A percentile compares a stretch with the other conserved stretches of the same genome.
phyloP scores from a whole-genome alignment of 371 early-diverging fungal genomes.

The Dipsacomyces acuminosporus region DNA sequence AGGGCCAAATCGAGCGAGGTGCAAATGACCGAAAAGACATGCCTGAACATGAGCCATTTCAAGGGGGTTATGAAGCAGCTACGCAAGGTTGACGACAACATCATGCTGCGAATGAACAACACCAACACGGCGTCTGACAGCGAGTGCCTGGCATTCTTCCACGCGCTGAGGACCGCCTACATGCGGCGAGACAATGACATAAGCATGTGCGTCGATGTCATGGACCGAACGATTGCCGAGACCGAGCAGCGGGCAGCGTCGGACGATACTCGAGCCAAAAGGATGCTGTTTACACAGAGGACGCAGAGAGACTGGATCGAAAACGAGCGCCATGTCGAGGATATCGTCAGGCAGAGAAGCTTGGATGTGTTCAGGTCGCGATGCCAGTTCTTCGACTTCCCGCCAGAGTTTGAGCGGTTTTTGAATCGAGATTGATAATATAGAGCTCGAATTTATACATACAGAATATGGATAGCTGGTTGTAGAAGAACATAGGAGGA shows the following conservation, averaged over 20 bases:
- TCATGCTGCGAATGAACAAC: slow-evolving; percentile 68
- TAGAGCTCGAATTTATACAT: slow-evolving; percentile 16
- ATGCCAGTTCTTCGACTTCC: slow-evolving; percentile 55
- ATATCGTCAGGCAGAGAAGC: slow-evolving; percentile 66
- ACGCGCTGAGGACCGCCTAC: slow-evolving; percentile 62
- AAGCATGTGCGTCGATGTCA: slow-evolving; percentile 63
- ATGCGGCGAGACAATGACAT: slow-evolving; percentile 63
- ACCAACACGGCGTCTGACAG: slow-evolving; percentile 63
- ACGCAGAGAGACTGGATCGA: slow-evolving; percentile 63
- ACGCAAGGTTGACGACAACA: slow-evolving; percentile 76
- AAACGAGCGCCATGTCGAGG: slow-evolving; percentile 66
- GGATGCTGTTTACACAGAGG: slow-evolving; percentile 9
- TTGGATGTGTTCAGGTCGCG: slow-evolving; percentile 59
- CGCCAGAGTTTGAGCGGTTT: slow-evolving; percentile 51
- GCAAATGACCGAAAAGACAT: slow-evolving; percentile 20
- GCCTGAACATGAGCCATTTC: slow-evolving; percentile 31
- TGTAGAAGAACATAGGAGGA: not conserved
- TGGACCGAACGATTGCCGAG: slow-evolving; percentile 20
- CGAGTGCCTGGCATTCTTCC: slow-evolving; percentile 64
- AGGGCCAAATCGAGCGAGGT: slow-evolving; percentile 14
- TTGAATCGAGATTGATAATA: slow-evolving; percentile 31
- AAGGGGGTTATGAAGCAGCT: slow-evolving; percentile 65
- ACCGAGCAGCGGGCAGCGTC: not conserved
- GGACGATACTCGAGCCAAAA: not conserved
- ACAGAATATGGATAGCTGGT: not conserved